These are phyloP conservation scores for Exidia glandulosa DNA, from an alignment of 768 basidiomycete species.

Conservation along the genomic window DNA sequence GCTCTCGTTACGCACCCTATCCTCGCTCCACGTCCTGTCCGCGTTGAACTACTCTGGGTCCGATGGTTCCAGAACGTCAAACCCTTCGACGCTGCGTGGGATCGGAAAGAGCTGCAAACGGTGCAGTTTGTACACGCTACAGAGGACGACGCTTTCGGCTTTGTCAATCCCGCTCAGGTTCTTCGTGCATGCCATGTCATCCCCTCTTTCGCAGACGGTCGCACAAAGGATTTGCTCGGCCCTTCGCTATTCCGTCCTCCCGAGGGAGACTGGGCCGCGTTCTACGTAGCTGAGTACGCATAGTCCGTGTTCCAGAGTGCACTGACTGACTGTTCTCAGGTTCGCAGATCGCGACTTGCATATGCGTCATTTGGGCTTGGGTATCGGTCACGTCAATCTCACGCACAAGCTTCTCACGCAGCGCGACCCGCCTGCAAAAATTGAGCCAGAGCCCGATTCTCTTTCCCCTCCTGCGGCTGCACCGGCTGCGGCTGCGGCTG, in stretches of 20 bases:
- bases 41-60: constrained; percentile 33
- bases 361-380: constrained; percentile 21
- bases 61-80: constrained; percentile 25
- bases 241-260: constrained; percentile 2
- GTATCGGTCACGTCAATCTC: constrained; percentile 17
- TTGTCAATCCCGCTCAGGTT: constrained; percentile 32
- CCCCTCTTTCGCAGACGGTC: constrained; percentile 25
- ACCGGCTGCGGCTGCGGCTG: no score
- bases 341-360: constrained; percentile 32
- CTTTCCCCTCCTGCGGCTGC: no score
- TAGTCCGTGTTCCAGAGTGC: not conserved
- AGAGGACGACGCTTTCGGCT: constrained; percentile 27
- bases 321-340: constrained; percentile 9
- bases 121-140: constrained; percentile 27
- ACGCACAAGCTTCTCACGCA: not conserved
- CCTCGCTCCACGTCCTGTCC: not conserved
- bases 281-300: constrained; percentile 26
- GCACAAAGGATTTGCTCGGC: constrained; percentile 8
- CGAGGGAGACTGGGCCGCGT: constrained; percentile 22
- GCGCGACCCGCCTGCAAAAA: not conserved
- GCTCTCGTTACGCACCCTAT: constrained; percentile 10
- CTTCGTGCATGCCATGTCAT: constrained; percentile 31
- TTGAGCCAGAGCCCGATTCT: not conserved
- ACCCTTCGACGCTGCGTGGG: constrained; percentile 16
- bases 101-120: constrained; percentile 19